Evolutionary conservation across 139 green algal species (phyloP), one percentile per base, ranked within the genome.

Genomic region (Haematococcus lacustris): DNA sequence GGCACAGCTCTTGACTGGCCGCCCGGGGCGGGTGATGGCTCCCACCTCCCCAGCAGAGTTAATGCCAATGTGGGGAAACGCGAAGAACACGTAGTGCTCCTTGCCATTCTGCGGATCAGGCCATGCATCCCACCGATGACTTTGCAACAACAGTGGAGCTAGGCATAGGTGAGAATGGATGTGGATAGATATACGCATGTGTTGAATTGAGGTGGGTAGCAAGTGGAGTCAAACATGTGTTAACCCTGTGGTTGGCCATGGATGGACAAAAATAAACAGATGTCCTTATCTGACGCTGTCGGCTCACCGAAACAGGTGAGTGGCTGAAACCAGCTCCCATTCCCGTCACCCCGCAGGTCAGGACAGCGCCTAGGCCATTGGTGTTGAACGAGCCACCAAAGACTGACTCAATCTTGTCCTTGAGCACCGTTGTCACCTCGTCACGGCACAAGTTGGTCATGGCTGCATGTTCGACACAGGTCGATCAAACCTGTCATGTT

Each of bases 11-110:
- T 76, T 75, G 64, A 80, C 80, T 37, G 77, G 72, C 65, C 81
- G 77, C 25, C 81, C 81, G 2, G 81, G 81, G 68, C 92, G 88
- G 7, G 78, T 76, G 65, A 95, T 89, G 71, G 73, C 73, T 68
- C 91, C 91, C 34, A 94, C 66, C 66, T 87, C 76, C 59, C 89
- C 86, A 4, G 70, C 39, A 60, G 70, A 61, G 78, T 93, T 86
- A 61, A 97, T 91, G 71, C 83, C 87, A 73, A 96, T 93, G 85
- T 97, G 92, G 28, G 92, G 92, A 81, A 96, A 94, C 72, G 88
- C 89, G 62, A 96, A 95, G 85, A 97, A 96, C 30, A 77, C 72
- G 34, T 77, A 77, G 39, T 57, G 63, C 72, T 77, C 72, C 68
- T 71, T 60, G 41, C 89, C 89, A 32, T 71, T 61, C 66, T 71